These are phyloP conservation scores for Colletotrichum lupini DNA, from an alignment of 2,329 filamentous ascomycete species.

Conservation along the genomic window DNA sequence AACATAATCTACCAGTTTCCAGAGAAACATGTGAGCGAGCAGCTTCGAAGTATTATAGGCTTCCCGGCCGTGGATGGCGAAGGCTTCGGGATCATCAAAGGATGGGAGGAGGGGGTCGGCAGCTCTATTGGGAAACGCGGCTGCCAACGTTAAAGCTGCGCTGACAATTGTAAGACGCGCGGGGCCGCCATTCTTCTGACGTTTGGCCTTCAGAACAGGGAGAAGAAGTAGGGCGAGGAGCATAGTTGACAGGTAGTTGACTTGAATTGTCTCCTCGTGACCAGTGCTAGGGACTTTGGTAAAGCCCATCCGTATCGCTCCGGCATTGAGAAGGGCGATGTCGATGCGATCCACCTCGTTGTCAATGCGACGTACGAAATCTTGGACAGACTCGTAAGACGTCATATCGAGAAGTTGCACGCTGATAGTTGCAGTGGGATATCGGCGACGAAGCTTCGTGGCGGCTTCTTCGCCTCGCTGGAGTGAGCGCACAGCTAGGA, in stretches of 20 bases:
- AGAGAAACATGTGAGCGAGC: constrained; percentile 47
- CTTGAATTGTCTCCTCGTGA: constrained; percentile 53
- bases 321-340: constrained; percentile 59
- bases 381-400: constrained; percentile 55
- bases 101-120: constrained; percentile 38
- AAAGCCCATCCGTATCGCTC: constrained; percentile 42
- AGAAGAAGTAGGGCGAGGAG: constrained; percentile 48
- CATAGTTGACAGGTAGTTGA: constrained; percentile 51
- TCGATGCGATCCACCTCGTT: constrained; percentile 51
- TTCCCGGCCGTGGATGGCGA: constrained; percentile 21
- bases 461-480: constrained; percentile 56
- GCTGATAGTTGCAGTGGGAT: constrained; percentile 50
- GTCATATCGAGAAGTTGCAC: constrained; percentile 63
- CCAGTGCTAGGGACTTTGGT: constrained; percentile 42
- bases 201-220: constrained; percentile 45
- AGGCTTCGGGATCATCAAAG: constrained; percentile 44
- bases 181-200: constrained; percentile 33
- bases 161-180: constrained; percentile 45
- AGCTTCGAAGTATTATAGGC: constrained; percentile 44
- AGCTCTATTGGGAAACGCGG: constrained; percentile 39
- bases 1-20: constrained; percentile 49
- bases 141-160: constrained; percentile 40
- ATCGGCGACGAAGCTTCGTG: constrained; percentile 41
- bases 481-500: constrained; percentile 58
- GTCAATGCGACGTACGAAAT: constrained; percentile 52